Evolutionary conservation across 192 early-diverging fungal species (phyloP), one percentile per base, ranked within the genome.

Genomic region (Nowakowskiella sp.): DNA sequence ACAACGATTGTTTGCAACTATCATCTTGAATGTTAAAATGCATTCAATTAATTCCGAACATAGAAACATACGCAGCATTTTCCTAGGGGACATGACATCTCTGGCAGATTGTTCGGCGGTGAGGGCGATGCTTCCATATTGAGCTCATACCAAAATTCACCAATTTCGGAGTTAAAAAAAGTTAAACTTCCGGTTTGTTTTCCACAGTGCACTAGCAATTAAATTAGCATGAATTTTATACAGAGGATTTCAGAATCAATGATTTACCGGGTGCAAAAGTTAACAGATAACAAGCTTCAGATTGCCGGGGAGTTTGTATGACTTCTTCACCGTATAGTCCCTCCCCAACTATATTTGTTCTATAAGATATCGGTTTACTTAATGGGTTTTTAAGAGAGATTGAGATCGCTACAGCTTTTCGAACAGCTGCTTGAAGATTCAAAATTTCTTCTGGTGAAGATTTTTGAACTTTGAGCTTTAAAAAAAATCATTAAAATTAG

Each of bases 131-230:
- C 72, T 3, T 62, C 64, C 7, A 78, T 51, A 0, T 44, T 16
- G 4, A 78, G 56, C 9, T 64, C 45, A 47, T 78, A 78, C 71
- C 71, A 74, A 47, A 78, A 78, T 45, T 78, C 76, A 1, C 76
- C 76, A 29, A 74, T 46, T 1, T 57, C 58, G 0, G 55, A 56
- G 49, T 64, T 74, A 19, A 39, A 22, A 44, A 78, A 78, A 30
- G 48, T 44, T 24, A 78, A 34, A 27, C 36, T 47, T 7, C 75
- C 75, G 16, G 21, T 60, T 2, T 31, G 30, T n/a, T 46, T 55
- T 31, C 28, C 44, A 21, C 42, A 31, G 2, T 69, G 29, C 47
- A 68, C 73, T 76, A 44, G 1, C 26, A n/a, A n/a, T n/a, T n/a
- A n/a, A n/a, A n/a, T n/a, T n/a, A n/a, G n/a, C n/a, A n/a, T n/a